Base-by-base conservation (phyloP, 2,329 filamentous ascomycete genomes). In the Fusarium redolens region DNA sequence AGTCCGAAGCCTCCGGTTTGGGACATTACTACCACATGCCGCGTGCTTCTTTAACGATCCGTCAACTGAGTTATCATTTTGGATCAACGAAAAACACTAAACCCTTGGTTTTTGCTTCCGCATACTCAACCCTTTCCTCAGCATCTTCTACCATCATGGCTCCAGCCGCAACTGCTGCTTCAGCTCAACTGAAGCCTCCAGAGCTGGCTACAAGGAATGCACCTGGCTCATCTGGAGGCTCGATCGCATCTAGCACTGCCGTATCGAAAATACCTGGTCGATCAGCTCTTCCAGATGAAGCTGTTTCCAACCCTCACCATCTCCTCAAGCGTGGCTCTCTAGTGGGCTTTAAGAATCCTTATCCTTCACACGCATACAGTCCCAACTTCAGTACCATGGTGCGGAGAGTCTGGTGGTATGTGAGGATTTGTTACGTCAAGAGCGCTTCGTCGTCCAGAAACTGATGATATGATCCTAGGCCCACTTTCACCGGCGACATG, bases 311-410 rank as follows among this genome's bases (percentile, higher is more conserved):
- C 61, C 80, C 85, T 25, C 87, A 89, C 71, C 86, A 90, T 67
- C 77, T 88, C 55, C 79, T 84, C 65, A 80, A 79, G 56, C 71
- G 80, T 45, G 86, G 86, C 45, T 75, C 68, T 30, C 71, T 83
- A 25, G 76, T 82, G 51, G 82, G 83, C 66, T 90, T 89, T 78
- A 80, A 81, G 64, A 90, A 89, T 68, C 84, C 85, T 0, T 83
- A 89, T 57, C 83, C 85, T n/a, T 89, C 87, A 0, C 86, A 79
- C 61, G 78, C 41, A 20, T 74, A 74, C 37, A 69, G 65, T 18
- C 65, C 74, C 28, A 68, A 52, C 33, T 57, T 79, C 4, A 43
- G 59, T 13, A 75, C 74, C 20, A 77, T 82, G 10, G 15, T 82
- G 1, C 71, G 69, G 31, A 79, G 78, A n/a, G 75, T 85, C 5